Evolutionary conservation across 306 rosid species (phyloP).

Genomic region (Pueraria montana): DNA sequence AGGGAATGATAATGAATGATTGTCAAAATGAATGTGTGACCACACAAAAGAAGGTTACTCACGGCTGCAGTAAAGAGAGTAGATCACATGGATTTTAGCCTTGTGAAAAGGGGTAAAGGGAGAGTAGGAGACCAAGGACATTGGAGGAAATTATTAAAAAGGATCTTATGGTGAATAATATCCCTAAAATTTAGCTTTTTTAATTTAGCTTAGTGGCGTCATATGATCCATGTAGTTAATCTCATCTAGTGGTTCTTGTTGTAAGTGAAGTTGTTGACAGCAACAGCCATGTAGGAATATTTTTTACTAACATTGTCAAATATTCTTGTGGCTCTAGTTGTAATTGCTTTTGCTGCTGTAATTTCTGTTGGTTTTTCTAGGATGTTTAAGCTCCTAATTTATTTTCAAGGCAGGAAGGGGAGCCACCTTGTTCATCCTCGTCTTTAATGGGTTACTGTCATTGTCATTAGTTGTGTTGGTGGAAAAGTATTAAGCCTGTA

Average conservation of each 20-base stretch:
- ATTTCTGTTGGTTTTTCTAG: neutral
- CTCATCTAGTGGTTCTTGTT: neutral
- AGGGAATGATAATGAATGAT: neutral
- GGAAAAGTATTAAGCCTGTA: conserved; percentile 14
- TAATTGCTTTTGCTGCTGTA: conserved; percentile 35
- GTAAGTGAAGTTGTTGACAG: conserved; percentile 2
- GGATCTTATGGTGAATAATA: no score
- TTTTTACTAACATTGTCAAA: neutral
- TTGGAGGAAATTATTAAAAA: no score
- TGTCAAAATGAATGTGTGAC: neutral
- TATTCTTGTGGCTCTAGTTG: neutral
- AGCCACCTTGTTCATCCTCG: conserved; percentile 25
- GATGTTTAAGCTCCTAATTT: conserved; percentile 16
- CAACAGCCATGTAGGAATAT: conserved; percentile 26
- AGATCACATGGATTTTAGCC: neutral
- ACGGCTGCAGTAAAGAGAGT: neutral
- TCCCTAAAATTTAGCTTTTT: no score
- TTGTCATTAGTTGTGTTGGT: conserved; percentile 1
- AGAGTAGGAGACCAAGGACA: no score
- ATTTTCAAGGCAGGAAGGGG: neutral
- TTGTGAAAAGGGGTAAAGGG: no score
- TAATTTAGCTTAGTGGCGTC: no score
- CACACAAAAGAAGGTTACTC: neutral
- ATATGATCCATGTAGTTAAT: no score
- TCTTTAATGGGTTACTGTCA: neutral